Evolutionary conservation across 2,329 filamentous ascomycete genomes (phyloP), one percentile per base, ranked within the genome.

Genomic region (Talaromyces sp.): DNA sequence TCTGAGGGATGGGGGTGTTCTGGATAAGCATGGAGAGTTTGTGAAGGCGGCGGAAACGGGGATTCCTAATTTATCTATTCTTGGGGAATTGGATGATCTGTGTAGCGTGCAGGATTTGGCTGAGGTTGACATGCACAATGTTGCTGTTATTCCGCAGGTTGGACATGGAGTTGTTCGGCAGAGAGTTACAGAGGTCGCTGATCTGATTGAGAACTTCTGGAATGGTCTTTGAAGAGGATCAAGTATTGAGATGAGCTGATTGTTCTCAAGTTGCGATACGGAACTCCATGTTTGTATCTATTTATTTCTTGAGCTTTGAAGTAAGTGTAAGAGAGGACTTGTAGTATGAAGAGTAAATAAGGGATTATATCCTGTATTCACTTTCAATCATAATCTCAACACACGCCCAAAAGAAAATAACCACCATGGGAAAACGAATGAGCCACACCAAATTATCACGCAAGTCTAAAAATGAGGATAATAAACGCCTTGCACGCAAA

Each of bases 1-100:
- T 0, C 68, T 81, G 5, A 70, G 79, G 37, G 76, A 83, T 42
- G 80, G 74, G 0, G 74, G 74, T 0, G 69, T 77, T 10, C 22
- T 67, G n/a, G 77, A 77, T 61, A 58, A 63, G 16, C 67, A 76
- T 47, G 65, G 53, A 10, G 53, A 55, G 9, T 78, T 75, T 58
- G 40, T 32, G 0, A 35, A 59, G 44, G 70, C 69, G 24, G 67
- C 55, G 1, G 43, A 35, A 13, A 65, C 49, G 20, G 64, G 61
- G 1, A 61, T 73, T 7, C 59, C 56, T 7, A 48, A 54, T 7
- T 27, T 75, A 6, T 66, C 64, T 44, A 55, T 78, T 0, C 51
- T 77, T 27, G 76, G 74, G 1, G 73, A 65, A 49, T 30, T 61
- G 45, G 75, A 78, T 63, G 65, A 62, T 17, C 27, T 75, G 46